phyloP scores from a whole-genome alignment of 139 green algal species.

The Asterochloris erici region DNA sequence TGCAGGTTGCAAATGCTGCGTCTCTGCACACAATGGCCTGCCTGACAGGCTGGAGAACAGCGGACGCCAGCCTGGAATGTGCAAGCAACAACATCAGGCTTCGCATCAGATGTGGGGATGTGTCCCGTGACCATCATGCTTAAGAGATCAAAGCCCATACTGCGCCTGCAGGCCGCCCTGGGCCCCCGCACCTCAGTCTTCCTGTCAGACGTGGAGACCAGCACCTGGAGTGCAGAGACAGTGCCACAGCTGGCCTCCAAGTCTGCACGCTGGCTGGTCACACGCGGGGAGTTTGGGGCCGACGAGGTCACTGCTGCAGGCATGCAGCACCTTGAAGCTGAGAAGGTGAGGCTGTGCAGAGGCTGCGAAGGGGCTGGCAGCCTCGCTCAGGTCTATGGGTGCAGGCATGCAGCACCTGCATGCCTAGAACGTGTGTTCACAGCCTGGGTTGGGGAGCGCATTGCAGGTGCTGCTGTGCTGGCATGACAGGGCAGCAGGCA shows the following conservation, averaged over 20 bases:
- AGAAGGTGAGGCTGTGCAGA: constrained; percentile 3
- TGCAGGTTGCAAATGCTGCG: too few species aligned
- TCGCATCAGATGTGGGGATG: too few species aligned
- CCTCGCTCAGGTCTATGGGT: neutral
- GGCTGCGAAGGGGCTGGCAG: neutral
- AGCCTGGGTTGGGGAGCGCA: too few species aligned
- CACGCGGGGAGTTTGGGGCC: constrained; percentile 57
- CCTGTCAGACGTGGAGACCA: constrained; percentile 81
- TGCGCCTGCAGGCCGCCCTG: constrained; percentile 40
- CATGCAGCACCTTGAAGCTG: constrained; percentile 6
- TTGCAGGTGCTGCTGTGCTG: too few species aligned
- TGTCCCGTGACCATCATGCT: too few species aligned
- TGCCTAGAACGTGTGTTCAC: neutral
- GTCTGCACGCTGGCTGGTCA: constrained; percentile 53
- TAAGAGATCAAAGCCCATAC: neutral
- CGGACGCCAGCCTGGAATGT: too few species aligned
- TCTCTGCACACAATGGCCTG: too few species aligned
- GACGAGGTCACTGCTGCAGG: constrained; percentile 22
- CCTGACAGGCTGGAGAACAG: too few species aligned
- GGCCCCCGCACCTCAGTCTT: constrained; percentile 58
- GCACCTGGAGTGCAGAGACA: constrained; percentile 48
- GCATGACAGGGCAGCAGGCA: too few species aligned
- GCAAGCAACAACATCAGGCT: too few species aligned
- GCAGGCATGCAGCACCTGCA: neutral
- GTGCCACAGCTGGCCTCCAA: constrained; percentile 33